These are phyloP conservation scores for Talaromyces proteolyticus DNA, from an alignment of 495 filamentous ascomycete species.

Conservation along the genomic window DNA sequence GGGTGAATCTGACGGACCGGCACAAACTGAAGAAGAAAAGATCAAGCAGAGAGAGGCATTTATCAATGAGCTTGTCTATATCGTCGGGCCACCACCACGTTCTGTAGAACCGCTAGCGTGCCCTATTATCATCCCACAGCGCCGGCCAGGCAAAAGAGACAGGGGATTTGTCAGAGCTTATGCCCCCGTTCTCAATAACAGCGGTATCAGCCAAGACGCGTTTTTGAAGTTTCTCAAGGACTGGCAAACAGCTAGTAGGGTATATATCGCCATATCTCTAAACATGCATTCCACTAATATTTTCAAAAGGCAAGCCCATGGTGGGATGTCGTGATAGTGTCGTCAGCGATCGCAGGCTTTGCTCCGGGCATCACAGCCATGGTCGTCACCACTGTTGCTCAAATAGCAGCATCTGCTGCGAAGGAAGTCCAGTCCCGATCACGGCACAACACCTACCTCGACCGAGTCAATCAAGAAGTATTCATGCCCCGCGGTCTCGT, in stretches of 20 bases:
- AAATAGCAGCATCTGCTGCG: conserved; percentile 16
- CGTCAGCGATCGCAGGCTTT: conserved; percentile 26
- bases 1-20: too few species aligned
- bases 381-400: conserved; percentile 32
- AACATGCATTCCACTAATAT: neutral
- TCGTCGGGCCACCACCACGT: neutral
- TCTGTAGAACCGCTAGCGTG: conserved; percentile 1
- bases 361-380: conserved; percentile 36
- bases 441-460: conserved; percentile 47
- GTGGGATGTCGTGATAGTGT: conserved; percentile 35
- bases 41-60: neutral
- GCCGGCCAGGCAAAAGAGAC: conserved; percentile 19
- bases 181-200: conserved; percentile 42
- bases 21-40: neutral
- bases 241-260: conserved; percentile 14
- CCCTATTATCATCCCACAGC: conserved; percentile 26
- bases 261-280: neutral
- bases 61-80: neutral
- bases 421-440: conserved; percentile 11
- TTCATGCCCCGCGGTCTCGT: conserved; percentile 55
- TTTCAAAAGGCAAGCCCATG: neutral
- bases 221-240: conserved; percentile 49
- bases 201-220: conserved; percentile 43
- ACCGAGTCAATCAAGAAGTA: conserved; percentile 49
- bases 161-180: conserved; percentile 36